phyloP scores from a whole-genome alignment of 108 stramenopile species.

The Nitzschia inconspicua region DNA sequence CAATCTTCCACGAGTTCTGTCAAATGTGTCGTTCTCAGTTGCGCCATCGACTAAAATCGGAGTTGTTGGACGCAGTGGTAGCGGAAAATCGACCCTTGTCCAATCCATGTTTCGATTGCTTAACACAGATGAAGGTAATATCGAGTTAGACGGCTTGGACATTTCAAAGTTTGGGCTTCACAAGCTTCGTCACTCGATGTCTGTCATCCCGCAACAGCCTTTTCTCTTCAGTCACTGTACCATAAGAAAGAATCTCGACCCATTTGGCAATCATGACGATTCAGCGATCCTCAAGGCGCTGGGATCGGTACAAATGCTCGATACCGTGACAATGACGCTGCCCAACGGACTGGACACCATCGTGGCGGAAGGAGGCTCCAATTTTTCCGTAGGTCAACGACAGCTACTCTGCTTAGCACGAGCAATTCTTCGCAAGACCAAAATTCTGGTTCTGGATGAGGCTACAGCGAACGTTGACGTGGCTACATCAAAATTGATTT shows the following conservation, averaged over 20 bases:
- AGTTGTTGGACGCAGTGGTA: conserved; percentile 75
- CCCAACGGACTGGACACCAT: conserved; percentile 59
- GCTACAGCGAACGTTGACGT: conserved; percentile 89
- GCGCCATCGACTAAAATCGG: conserved; percentile 61
- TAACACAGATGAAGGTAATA: conserved; percentile 65
- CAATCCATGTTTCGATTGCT: conserved; percentile 70
- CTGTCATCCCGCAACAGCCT: conserved; percentile 93
- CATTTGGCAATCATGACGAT: conserved; percentile 55
- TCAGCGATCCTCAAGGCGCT: conserved; percentile 57
- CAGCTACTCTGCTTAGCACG: conserved; percentile 95
- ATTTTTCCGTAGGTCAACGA: conserved; percentile 90
- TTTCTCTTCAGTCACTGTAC: conserved; percentile 89
- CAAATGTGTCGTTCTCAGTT: conserved; percentile 55
- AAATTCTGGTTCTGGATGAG: conserved; percentile 89
- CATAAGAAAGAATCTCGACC: conserved; percentile 92
- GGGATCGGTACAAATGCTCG: conserved; percentile 64
- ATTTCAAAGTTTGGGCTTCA: conserved; percentile 72
- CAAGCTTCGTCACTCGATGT: conserved; percentile 68
- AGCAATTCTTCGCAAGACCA: conserved; percentile 76
- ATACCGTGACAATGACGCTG: conserved; percentile 49
- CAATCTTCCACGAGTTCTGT: conserved; percentile 56
- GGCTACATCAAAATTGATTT: conserved; percentile 79
- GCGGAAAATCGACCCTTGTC: conserved; percentile 64
- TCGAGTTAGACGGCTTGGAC: conserved; percentile 82
- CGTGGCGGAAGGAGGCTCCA: conserved; percentile 90